Base-by-base conservation (phyloP, 2,329 filamentous ascomycete species). In the Penicillium expansum region DNA sequence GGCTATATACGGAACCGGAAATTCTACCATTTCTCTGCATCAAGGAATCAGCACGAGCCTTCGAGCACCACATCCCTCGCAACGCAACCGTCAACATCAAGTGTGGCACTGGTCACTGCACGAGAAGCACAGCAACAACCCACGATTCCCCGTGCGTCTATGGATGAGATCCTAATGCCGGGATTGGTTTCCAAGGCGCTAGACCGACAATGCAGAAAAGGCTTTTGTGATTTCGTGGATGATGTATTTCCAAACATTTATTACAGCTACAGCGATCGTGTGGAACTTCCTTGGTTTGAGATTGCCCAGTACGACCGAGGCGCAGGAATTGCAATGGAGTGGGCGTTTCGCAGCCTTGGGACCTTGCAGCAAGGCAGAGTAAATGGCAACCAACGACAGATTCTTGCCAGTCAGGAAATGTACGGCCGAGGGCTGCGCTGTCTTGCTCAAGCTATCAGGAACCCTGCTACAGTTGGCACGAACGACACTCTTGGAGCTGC, bases 201-300 rank as follows among this genome's bases (percentile, higher is more conserved):
- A 4, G 57, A 60, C 48, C 29, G 39, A 16, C 62, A 63, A 47
- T 51, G 51, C 9, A 56, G 56, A 39, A 57, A 64, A 13, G 55
- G 60, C 0, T 67, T 67, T 38, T 54, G 57, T 22, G 56, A 57
- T 35, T 58, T 64, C 8, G 47, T 67, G n/a, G 47, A 56, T 32
- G 50, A 48, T 14, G 54, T 51, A 13, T 67, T 65, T 48, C 60
- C 61, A 0, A 50, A 47, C 11, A 54, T 57, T 10, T 65, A 57
- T 42, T 56, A 60, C 39, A 56, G 45, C 8, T 65, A 62, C 39
- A 54, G 50, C 18, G 52, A 16, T 2, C 62, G 62, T 2, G 52
- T 65, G 24, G 56, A 57, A 5, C 54, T 58, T 14, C 62, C 58
- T 38, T 67, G 64, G 64, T 43, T 63, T 20, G 58, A 63, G 18